Base-by-base conservation (phyloP, 2,329 filamentous ascomycete species). In the Hypoxylon sp. region DNA sequence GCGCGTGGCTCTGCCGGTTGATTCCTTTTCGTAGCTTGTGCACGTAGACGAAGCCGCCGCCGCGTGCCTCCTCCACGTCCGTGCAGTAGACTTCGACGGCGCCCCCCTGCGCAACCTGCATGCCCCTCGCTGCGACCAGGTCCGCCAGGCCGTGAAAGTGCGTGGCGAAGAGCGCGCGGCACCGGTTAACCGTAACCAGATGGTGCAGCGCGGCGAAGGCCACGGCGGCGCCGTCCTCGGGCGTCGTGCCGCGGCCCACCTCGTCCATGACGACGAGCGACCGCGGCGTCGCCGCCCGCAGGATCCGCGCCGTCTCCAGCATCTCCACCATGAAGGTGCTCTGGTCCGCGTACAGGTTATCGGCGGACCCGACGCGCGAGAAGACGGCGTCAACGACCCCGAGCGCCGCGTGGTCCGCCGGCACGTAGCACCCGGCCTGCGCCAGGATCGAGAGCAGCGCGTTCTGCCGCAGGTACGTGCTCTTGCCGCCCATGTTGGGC, bases 251-350 rank as follows among this genome's bases (percentile, higher is more conserved):
- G 49, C 95, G 86, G 0, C 95, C 95, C 37, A 99, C 92, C 81
- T 99, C 95, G 76, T 99, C 95, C 94, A 99, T 98, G 76, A 99
- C 94, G 64, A 95, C 94, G 72, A 99, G 96, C 0, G 91, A 95
- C 22, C 90, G 85, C 1, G 88, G 80, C 0, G 94, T 98, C 0
- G 95, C 94, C 69, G 91, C 85, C 64, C 90, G 91, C 54, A 99
- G 84, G 55, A 99, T 99, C 24, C 91, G 85, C 1, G 94, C 94
- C 19, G 95, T 97, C 79, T 99, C 95, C 1, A 97, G 85, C 95
- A 99, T 99, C 80, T 99, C 95, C 1, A 98, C 93, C 95, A 99
- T 98, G 78, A 99, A 99, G 0, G 96, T 99, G 55, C 93, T 97
- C 77, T 98, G 94, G 79, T 97, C 91, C 52, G 89, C 87, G 80